Evolutionary conservation across 495 filamentous ascomycete genomes (phyloP).

Genomic region (Neurospora terricola): DNA sequence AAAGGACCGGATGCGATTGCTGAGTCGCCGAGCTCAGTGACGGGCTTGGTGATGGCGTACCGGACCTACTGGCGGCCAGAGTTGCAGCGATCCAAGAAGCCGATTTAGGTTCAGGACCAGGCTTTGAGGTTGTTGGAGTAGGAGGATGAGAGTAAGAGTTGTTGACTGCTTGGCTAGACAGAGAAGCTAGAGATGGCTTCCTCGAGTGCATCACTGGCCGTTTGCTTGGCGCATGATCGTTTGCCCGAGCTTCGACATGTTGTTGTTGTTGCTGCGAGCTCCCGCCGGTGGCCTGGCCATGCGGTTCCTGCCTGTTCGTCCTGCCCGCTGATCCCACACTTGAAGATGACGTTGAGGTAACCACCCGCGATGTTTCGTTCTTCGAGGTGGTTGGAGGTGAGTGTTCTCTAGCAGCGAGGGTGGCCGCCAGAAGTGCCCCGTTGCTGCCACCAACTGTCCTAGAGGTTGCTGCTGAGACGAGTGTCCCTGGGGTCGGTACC

Average conservation of each 20-base stretch:
- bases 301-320: background rate
- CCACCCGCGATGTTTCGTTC: background rate
- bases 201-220: background rate
- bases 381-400: background rate
- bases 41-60: constrained; percentile 17
- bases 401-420: constrained; percentile 17
- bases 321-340: background rate
- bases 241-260: background rate
- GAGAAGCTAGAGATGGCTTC: background rate
- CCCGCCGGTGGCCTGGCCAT: background rate
- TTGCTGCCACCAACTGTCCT: constrained; percentile 16
- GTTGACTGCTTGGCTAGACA: background rate
- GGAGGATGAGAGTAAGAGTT: constrained; percentile 3
- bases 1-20: constrained; percentile 10
- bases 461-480: constrained; percentile 5
- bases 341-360: background rate
- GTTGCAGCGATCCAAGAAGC: constrained; percentile 47
- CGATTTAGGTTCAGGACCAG: constrained; percentile 22
- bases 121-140: background rate
- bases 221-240: background rate
- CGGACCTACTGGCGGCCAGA: constrained; percentile 44
- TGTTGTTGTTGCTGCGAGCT: background rate
- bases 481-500: constrained; percentile 4
- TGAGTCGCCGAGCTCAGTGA: constrained; percentile 10
- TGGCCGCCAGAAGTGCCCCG: constrained; percentile 43